A percentile compares a stretch with the other conserved stretches of the same genome.
These are phyloP conservation scores for Geranomyces michiganensis DNA, from an alignment of 192 early-diverging fungal species.

Conservation along the genomic window DNA sequence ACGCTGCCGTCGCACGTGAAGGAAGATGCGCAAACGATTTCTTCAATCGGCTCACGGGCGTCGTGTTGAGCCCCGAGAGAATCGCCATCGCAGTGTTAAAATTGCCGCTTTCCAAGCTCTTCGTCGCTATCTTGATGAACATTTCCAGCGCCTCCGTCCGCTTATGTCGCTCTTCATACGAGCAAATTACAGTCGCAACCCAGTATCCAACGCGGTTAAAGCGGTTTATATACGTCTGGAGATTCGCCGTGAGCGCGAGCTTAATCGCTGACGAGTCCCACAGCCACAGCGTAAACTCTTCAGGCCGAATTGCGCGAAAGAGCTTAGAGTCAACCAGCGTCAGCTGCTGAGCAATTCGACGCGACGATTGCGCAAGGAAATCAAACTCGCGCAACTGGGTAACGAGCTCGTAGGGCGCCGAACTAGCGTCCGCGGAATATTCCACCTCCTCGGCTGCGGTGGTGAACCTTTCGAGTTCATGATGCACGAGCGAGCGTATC, in stretches of 20 bases:
- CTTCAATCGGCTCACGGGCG: constrained; percentile 44
- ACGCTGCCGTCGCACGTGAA: constrained; percentile 14
- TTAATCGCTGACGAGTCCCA: constrained; percentile 26
- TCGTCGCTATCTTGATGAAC: constrained; percentile 38
- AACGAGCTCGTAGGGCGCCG: constrained; percentile 21
- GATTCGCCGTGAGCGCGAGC: constrained; percentile 11
- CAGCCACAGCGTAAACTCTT: constrained; percentile 38
- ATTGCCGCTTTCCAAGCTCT: constrained; percentile 39
- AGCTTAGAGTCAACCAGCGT: constrained; percentile 41
- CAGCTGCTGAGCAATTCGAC: constrained; percentile 42
- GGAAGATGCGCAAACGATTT: constrained; percentile 37
- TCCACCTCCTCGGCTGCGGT: background rate
- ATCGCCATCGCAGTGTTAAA: constrained; percentile 51
- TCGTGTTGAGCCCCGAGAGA: constrained; percentile 45
- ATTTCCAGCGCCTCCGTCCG: constrained; percentile 35
- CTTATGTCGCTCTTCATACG: constrained; percentile 19
- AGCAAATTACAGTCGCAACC: constrained; percentile 36
- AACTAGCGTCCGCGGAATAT: background rate
- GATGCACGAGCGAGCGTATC: constrained; percentile 23
- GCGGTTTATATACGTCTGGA: constrained; percentile 38
- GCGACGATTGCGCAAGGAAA: constrained; percentile 28
- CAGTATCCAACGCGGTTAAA: constrained; percentile 43
- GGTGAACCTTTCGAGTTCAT: constrained; percentile 2
- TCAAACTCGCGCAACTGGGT: constrained; percentile 32
- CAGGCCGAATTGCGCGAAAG: constrained; percentile 38